Conservation (phyloP, 495 filamentous ascomycete species). For the Platismatia glauca region DNA sequence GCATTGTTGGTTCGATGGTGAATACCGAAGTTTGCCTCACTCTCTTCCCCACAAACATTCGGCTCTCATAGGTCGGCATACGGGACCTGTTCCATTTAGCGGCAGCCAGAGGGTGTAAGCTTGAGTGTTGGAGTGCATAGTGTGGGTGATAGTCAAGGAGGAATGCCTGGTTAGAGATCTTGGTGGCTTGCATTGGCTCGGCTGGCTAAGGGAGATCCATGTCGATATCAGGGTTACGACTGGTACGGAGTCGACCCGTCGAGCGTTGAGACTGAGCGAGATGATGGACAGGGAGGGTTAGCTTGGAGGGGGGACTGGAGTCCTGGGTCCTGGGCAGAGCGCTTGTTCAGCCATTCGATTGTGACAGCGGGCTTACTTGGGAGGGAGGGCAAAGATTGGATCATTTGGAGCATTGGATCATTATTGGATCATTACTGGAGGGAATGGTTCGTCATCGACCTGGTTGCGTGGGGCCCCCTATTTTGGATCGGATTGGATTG, state of each 20-base stretch:
- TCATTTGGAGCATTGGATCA: too few relatives aligned
- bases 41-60: slow-evolving; percentile 7
- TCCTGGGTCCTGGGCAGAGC: too few relatives aligned
- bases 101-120: neutral
- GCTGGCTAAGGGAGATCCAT: slow-evolving; percentile 6
- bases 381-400: neutral
- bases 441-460: slow-evolving; percentile 5
- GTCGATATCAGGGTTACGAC: slow-evolving; percentile 6
- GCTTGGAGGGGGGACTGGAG: too few relatives aligned
- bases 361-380: neutral
- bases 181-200: slow-evolving; percentile 18
- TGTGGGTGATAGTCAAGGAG: slow-evolving; percentile 8
- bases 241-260: slow-evolving; percentile 2
- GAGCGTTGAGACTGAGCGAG: slow-evolving; percentile 2
- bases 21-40: slow-evolving; percentile 13
- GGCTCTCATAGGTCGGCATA: slow-evolving; percentile 14
- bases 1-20: slow-evolving; percentile 12
- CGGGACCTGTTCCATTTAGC: neutral
- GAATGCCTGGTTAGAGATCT: slow-evolving; percentile 14
- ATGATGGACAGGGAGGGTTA: neutral
- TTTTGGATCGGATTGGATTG: too few relatives aligned
- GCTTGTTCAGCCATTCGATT: neutral
- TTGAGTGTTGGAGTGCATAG: neutral
- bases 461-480: neutral
- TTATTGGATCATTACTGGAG: too few relatives aligned